Conservation (phyloP, 1,139 yeast species). For the Debaryomyces udenii region DNA sequence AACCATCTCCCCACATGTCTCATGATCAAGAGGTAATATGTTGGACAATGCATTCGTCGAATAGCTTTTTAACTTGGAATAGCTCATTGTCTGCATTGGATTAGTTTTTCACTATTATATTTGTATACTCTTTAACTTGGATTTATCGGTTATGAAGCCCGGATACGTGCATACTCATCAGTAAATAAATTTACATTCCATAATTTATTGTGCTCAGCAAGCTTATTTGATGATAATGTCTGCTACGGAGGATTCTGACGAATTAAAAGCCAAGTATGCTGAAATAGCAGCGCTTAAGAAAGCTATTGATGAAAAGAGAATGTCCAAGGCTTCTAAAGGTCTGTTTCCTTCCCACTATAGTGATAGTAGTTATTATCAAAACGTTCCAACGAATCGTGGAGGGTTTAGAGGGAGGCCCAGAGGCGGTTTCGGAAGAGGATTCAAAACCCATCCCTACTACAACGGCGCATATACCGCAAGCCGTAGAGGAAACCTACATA, state of each 20-base stretch:
- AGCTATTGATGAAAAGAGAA: slow-evolving; percentile 27
- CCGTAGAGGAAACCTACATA: slow-evolving; percentile 12
- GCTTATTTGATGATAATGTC: too few relatives aligned
- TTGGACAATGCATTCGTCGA: slow-evolving; percentile 36
- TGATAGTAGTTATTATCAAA: not conserved
- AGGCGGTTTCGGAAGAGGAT: slow-evolving; percentile 14
- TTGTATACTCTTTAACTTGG: too few relatives aligned
- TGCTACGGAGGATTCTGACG: slow-evolving; percentile 20
- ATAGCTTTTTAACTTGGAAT: slow-evolving; percentile 22
- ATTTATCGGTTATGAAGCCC: not conserved
- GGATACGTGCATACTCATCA: not conserved
- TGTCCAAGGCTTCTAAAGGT: slow-evolving; percentile 2
- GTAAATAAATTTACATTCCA: too few relatives aligned
- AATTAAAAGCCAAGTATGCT: slow-evolving; percentile 32
- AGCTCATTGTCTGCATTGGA: slow-evolving; percentile 7
- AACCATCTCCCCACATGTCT: slow-evolving; percentile 41
- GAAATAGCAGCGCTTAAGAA: slow-evolving; percentile 38
- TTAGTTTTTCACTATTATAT: not conserved
- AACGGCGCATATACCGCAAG: slow-evolving; percentile 13
- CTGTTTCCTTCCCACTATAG: slow-evolving; percentile 9
- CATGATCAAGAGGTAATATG: slow-evolving; percentile 48
- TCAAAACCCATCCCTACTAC: slow-evolving; percentile 11
- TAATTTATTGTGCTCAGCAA: too few relatives aligned
- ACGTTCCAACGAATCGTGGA: slow-evolving; percentile 4
- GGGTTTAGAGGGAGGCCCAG: slow-evolving; percentile 12